Evolutionary conservation across 2,329 filamentous ascomycete species (phyloP).

Genomic region (Metarhizium album): DNA sequence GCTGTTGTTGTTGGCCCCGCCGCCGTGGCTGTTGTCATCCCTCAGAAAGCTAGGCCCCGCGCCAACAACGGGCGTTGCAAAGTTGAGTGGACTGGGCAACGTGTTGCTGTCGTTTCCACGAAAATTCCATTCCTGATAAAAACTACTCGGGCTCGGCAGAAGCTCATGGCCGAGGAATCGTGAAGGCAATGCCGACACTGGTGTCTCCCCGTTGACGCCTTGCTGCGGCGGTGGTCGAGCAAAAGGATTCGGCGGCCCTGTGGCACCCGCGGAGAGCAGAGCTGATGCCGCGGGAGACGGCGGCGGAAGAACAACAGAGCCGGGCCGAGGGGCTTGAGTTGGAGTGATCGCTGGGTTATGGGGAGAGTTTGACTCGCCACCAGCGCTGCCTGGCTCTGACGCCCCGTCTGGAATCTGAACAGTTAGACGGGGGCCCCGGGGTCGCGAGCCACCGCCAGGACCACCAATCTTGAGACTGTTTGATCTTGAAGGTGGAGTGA

Average conservation of each 20-base stretch:
- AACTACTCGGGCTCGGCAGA: constrained; percentile 80
- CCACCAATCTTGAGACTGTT: constrained; percentile 56
- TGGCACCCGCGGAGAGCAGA: constrained; percentile 80
- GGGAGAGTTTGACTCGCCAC: constrained; percentile 58
- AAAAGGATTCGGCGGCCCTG: constrained; percentile 90
- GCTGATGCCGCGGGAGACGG: constrained; percentile 84
- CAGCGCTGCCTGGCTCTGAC: constrained; percentile 65
- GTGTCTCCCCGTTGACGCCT: constrained; percentile 49
- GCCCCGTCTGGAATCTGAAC: constrained; percentile 92
- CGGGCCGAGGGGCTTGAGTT: constrained; percentile 40
- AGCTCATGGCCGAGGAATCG: constrained; percentile 83
- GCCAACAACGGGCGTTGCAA: constrained; percentile 66
- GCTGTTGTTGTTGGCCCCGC: constrained; percentile 8
- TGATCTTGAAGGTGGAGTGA: constrained; percentile 65
- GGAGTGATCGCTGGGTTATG: constrained; percentile 49
- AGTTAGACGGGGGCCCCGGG: constrained; percentile 68
- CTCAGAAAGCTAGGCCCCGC: constrained; percentile 53
- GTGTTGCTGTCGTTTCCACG: constrained; percentile 66
- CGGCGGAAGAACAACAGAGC: constrained; percentile 74
- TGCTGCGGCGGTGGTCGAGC: constrained; percentile 73
- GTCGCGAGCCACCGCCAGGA: constrained; percentile 53
- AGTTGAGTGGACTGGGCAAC: constrained; percentile 83
- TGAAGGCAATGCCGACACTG: constrained; percentile 87
- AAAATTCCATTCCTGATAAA: constrained; percentile 88
- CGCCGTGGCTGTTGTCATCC: constrained; percentile 34